Evolutionary conservation across 164 flowering plant species (phyloP).

Genomic region (Dillenia turbinata): DNA sequence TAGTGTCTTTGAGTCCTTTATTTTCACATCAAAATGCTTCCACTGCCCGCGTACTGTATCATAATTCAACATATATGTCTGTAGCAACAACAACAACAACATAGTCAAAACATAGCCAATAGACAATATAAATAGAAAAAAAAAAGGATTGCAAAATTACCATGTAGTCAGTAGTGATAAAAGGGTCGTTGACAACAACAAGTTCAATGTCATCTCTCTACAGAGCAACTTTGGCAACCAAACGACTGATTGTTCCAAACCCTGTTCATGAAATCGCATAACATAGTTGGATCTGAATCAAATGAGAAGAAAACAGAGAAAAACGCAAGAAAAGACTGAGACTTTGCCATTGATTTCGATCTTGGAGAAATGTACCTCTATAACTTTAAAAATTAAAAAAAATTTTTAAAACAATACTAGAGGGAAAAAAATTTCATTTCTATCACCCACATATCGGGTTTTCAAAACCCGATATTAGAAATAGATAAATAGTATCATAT

Average conservation of each 20-base stretch:
- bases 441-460: too few relatives aligned
- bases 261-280: conserved; percentile 27
- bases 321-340: too few relatives aligned
- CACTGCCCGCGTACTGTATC: conserved; percentile 82
- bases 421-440: too few relatives aligned
- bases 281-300: too few relatives aligned
- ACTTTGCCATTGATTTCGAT: conserved; percentile 37
- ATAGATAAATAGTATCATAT: too few relatives aligned
- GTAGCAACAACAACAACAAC: conserved; percentile 3
- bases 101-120: not conserved
- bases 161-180: conserved; percentile 84
- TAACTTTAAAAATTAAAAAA: too few relatives aligned
- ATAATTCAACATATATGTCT: conserved; percentile 93
- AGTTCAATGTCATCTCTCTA: conserved; percentile 81
- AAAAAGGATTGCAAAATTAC: conserved; percentile 16
- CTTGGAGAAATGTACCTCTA: too few relatives aligned
- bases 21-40: conserved; percentile 69
- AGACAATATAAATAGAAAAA: not conserved
- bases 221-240: conserved; percentile 78
- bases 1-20: conserved; percentile 78
- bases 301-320: too few relatives aligned
- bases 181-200: conserved; percentile 87
- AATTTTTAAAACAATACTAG: too few relatives aligned
- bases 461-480: too few relatives aligned
- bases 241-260: conserved; percentile 81